Evolutionary conservation across 1,139 yeast species (phyloP), one percentile per base, ranked within the genome.

Genomic region (Lizanozyma gosingica): DNA sequence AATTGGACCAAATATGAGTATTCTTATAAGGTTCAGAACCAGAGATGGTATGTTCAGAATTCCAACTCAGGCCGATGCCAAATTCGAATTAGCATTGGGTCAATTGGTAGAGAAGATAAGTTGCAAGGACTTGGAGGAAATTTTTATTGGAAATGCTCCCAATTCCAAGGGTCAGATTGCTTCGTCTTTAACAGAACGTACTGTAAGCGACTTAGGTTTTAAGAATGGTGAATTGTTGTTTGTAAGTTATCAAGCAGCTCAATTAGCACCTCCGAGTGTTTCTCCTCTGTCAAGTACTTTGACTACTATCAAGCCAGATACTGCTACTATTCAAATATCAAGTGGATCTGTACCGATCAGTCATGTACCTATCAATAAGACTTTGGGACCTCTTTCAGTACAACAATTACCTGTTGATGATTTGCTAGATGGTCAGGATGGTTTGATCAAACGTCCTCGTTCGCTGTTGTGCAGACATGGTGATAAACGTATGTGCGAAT

Each of bases 401-500:
- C 47, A 55, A 8, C 80, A 80, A 53, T 60, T 80, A 35, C 66
- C 76, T 0, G 71, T 90, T 1, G 98, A 94, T 57, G 75, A 74
- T 42, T 57, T 57, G n/a, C 66, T 90, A 35, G 94, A 83, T 40
- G 69, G 67, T 37, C 71, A 75, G 40, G 76, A 77, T 37, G 99
- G 98, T 1, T 65, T 83, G 43, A 87, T 94, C 44, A 62, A 71
- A 34, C 73, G 98, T 34, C 62, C 68, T 29, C 73, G 68, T 46
- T 77, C 87, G 4, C 57, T 62, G 3, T 67, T 88, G 53, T 92
- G 98, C 59, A 77, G 82, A 43, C 98, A 94, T 57, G 87, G 94
- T 3, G 90, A 81, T 34, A 83, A 83, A 51, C 98, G 97, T 2
- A 92, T 92, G 98, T 92, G 98, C 61, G 98, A 92, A 53, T 87